Base-by-base conservation (phyloP, 2,329 filamentous ascomycete species). In the Neonectria punicea region DNA sequence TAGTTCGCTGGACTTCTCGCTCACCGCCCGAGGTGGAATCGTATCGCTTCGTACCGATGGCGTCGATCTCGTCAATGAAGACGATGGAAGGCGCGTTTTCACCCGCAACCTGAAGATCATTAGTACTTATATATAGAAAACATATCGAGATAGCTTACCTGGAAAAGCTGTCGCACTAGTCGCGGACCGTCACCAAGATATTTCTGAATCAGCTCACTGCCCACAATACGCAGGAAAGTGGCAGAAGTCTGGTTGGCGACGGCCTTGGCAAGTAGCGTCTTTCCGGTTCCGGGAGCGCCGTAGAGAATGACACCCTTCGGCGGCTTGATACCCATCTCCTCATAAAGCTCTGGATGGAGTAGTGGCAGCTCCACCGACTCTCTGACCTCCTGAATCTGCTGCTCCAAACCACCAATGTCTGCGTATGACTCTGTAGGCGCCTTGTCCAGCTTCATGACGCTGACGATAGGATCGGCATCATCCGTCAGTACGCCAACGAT, bases 271-370 rank as follows among this genome's bases (percentile, higher is more conserved):
- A 99, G 85, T 3, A 98, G 85, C 5, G 94, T 98, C 85, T 98
- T 99, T 81, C 96, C 96, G 9, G 96, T 99, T 80, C 96, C 96
- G 0, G 96, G 96, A 5, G 93, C 94, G 83, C 96, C 96, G 79
- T 99, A 99, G 28, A 99, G 90, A 76, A 99, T 99, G 74, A 99
- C 96, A 87, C 96, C 96, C 87, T 99, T 99, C 66, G 96, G 96
- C 5, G 96, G 96, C 82, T 99, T 99, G 87, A 99, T 98, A 77
- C 96, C 96, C 96, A 99, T 99, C 85, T 99, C 96, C 81, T 99
- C 96, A 82, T 99, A 99, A 57, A 99, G 84, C 82, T 99, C 96
- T 0, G 96, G 96, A 79, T 99, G 96, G 65, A 99, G 86, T 68
- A 99, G 85, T 5, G 96, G 96, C 75, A 99, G 82, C 83, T 99